Base-by-base conservation (phyloP, 2,329 filamentous ascomycete species). In the Fusarium sp. region DNA sequence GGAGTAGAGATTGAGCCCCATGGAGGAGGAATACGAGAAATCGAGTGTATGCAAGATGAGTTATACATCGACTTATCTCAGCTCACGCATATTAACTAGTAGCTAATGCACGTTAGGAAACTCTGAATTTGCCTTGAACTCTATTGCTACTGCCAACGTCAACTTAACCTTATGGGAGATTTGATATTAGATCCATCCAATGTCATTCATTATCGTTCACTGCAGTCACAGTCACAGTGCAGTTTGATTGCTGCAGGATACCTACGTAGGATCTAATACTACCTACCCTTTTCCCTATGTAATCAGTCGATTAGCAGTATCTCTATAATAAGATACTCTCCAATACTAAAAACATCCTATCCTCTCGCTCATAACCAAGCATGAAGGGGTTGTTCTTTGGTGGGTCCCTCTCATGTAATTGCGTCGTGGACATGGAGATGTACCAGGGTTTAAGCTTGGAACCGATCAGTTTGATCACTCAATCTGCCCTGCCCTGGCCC, bases 371-470 rank as follows among this genome's bases (percentile, higher is more conserved):
- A 17, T 24, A n/a, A 23, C 15, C 19, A 23, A 23, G 21, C 28
- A 19, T 14, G 19, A 26, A 21, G 24, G 36, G 45, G 50, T 44
- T 50, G 32, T 21, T 55, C 43, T 49, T 23, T 45, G 30, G 62
- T 65, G 62, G 62, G 62, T 38, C 48, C 63, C 44, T 47, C 39
- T 58, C 43, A 42, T 36, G 51, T 36, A 50, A 52, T 67, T 52
- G 63, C 63, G 50, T 67, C 32, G 49, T 67, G 45, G 56, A 21
- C 45, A 57, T 62, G 39, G 48, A 67, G 28, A 50, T 67, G 62
- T 67, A 52, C 63, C 34, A 58, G 63, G 63, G 53, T 67, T 42
- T 52, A 64, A 46, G 43, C 63, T 67, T 66, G 63, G 63, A 66
- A 52, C 52, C 43, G 51, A 65, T 65, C 55, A 61, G 39, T 43